Base-by-base conservation (phyloP, 2,329 filamentous ascomycete genomes). In the Teratosphaeria gauchensis region DNA sequence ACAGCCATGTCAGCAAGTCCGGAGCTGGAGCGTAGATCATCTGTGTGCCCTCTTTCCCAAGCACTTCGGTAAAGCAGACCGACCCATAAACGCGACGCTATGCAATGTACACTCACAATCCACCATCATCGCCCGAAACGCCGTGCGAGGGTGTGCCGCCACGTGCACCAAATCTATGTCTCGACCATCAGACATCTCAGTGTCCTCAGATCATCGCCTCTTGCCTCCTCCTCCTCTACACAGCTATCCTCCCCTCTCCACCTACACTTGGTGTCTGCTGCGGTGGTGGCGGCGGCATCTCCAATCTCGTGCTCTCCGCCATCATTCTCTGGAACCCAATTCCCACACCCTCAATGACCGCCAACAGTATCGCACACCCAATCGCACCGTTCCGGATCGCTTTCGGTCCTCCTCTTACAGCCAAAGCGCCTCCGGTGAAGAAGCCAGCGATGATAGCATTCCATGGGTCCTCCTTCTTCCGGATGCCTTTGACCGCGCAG, bases 361-460 rank as follows among this genome's bases (percentile, higher is more conserved):
- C 94, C 53, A 99, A 81, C 70, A 99, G 83, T 64, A 96, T 89
- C 30, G 90, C 94, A 74, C 94, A 97, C 66, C 92, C 94, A 70
- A 99, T 97, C 63, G 94, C 94, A 61, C 90, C 92, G 76, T 97
- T 97, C 69, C 94, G 83, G 63, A 94, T 91, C 24, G 92, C 90
- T 79, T 90, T 92, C 75, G 88, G 87, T 60, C 94, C 94, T 69
- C 94, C 94, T 77, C 94, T 85, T 63, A 97, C 86, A 56, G 94
- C 94, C 35, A 99, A 82, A 32, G 92, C 85, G 66, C 94, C 94
- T 70, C 91, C 92, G 4, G 94, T 97, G 76, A 96, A 92, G 82
- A 96, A 96, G 57, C 94, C 94, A 51, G 92, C 94, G 68, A 92
- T 95, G 74, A 99, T 97, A 70, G 92, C 91, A 78, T 97, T 97